Conservation (phyloP, 371 early-diverging fungal species). For the Mortierella sp. region DNA sequence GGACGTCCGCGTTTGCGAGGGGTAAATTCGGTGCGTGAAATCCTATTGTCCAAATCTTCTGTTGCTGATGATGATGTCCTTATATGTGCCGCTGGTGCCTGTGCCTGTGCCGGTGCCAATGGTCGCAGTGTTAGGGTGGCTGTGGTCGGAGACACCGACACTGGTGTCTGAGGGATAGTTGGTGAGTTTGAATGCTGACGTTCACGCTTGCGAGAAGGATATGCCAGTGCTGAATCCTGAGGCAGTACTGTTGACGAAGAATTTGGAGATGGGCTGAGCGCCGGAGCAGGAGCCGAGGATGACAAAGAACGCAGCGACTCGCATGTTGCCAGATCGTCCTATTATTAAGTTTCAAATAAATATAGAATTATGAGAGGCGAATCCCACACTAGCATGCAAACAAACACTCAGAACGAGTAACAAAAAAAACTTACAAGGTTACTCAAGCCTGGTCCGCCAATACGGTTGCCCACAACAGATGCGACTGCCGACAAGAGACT, state of each 20-base stretch:
- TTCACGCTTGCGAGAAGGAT: not conserved
- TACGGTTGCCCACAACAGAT: constrained; percentile 2
- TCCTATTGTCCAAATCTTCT: not conserved
- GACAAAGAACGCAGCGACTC: constrained; percentile 8
- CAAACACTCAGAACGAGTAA: not conserved
- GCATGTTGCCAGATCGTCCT: constrained; percentile 3
- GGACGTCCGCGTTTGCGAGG: constrained; percentile 9
- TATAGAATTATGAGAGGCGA: not conserved
- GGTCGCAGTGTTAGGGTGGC: too few relatives aligned
- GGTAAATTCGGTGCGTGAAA: not conserved
- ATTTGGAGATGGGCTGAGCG: not conserved
- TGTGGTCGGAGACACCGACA: not conserved
- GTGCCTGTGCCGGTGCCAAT: too few relatives aligned
- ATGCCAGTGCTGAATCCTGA: not conserved
- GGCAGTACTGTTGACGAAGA: not conserved
- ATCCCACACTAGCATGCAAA: not conserved
- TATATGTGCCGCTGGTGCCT: too few relatives aligned
- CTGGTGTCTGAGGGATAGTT: not conserved
- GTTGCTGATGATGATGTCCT: not conserved
- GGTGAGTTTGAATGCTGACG: not conserved
- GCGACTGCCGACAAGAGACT: not conserved
- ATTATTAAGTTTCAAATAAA: not conserved
- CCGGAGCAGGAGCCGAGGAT: not conserved
- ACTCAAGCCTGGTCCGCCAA: not conserved
- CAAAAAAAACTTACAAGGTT: constrained; percentile 8